Evolutionary conservation across 306 rosid species (phyloP).

Genomic region (Sicyos edulis): DNA sequence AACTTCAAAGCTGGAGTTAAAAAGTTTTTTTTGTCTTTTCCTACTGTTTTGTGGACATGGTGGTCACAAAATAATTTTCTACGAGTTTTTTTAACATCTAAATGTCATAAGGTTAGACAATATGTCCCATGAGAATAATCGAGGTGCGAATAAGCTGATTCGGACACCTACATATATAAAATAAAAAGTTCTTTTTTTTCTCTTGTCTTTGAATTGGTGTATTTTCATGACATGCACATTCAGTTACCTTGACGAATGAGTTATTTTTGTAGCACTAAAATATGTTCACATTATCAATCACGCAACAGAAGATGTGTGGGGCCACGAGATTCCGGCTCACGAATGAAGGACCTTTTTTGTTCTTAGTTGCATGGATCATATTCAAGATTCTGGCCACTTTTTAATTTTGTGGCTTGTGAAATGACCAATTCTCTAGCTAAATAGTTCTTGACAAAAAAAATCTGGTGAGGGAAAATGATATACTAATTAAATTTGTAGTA

Average conservation of each 20-base stretch:
- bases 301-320: neutral
- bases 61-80: too few relatives aligned
- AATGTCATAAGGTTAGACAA: too few relatives aligned
- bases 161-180: too few relatives aligned
- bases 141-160: too few relatives aligned
- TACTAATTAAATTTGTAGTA: slow-evolving; percentile 2
- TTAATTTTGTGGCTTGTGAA: slow-evolving; percentile 4
- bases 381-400: neutral
- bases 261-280: neutral
- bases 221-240: neutral
- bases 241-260: neutral
- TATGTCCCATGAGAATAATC: too few relatives aligned
- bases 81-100: too few relatives aligned
- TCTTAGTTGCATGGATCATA: neutral
- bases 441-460: neutral
- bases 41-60: too few relatives aligned
- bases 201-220: neutral
- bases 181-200: too few relatives aligned
- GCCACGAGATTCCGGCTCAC: neutral
- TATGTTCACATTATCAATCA: neutral
- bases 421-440: neutral
- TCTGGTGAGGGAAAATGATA: neutral
- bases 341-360: neutral
- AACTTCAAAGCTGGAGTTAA: neutral
- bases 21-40: neutral